Base-by-base conservation (phyloP, 345 rosid species). In the Bruguiera gymnorhiza region DNA sequence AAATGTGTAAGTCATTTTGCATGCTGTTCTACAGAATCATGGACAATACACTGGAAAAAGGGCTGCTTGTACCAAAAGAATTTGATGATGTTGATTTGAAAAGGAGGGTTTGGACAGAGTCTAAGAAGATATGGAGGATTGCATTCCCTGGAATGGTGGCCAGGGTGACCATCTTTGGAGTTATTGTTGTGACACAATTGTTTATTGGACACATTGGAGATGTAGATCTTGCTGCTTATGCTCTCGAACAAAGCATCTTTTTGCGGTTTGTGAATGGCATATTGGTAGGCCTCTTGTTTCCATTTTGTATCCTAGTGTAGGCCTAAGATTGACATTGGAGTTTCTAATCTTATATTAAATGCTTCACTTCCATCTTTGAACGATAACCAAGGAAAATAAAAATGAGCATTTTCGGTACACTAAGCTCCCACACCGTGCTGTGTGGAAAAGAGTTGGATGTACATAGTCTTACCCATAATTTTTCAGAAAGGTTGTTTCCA, bases 181-280 rank as follows among this genome's bases (percentile, higher is more conserved):
- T 60, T 59, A 63, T 62, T 4, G 68, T 74, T 0, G 51, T 74
- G 4, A 68, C 72, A 0, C 77, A 74, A 13, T 10, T 60, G 2
- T 81, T 81, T 65, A 15, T 81, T 3, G 84, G 84, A 16, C 84
- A 78, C 60, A 20, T 81, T 54, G 79, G 82, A 8, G 71, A 37
- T 8, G 43, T 78, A 13, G 43, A 73, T 64, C 84, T 81, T 1
- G 84, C 84, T 3, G 84, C 74, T 3, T 81, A 68, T 72, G 81
- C 79, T 6, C 71, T 81, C 32, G 67, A 55, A 58, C 82, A 81
- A 60, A 69, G 59, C 60, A 53, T 81, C 27, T 69, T 71, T 8
- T 20, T 77, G 10, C 70, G 75, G 29, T 75, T 81, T 55, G 73
- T 54, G 8, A 68, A 71, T 36, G 84, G 84, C 16, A 78, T 79